Evolutionary conservation across 1,284 basidiomycete species (phyloP), one percentile per base, ranked within the genome.

Genomic region (Pseudozyma hubeiensis): DNA sequence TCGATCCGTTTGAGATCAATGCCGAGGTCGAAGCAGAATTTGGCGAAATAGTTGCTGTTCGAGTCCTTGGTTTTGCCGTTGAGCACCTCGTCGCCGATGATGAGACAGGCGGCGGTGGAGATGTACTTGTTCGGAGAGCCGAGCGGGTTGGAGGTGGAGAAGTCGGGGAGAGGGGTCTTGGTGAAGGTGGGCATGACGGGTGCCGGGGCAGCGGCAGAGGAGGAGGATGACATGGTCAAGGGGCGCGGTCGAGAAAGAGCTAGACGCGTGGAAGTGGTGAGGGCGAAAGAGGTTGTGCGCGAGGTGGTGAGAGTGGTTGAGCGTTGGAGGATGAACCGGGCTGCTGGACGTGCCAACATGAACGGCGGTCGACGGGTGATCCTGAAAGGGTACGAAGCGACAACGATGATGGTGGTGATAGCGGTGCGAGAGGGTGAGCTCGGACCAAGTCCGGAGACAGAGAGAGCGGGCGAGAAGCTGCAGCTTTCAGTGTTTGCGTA

Each of bases 11-110:
- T 85, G 64, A 82, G 49, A 24, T 82, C 77, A 45, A 83, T 79
- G 10, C 81, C 82, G 0, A 77, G 68, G 43, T 79, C 72, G 53
- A 84, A 84, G 53, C 82, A 84, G 56, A 78, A 77, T 53, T 79
- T 79, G n/a, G 87, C 87, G 64, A 86, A 75, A 52, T 84, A 85
- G 70, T 85, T 80, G 0, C 90, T 91, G 84, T 97, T 97, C 17
- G 89, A 88, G 85, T 97, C 94, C 63, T 90, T 89, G 1, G 93
- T 94, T 86, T 94, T 94, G 31, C 59, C 73, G 35, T 80, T 79
- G 17, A 81, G 66, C 48, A 81, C 80, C 80, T 93, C 92, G 83
- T 93, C 92, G 19, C 92, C 93, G 59, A 81, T 83, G 59, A 85
- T 81, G 34, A 82, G 57, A 31, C 81, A 84, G 1, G 76, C 73